These are phyloP conservation scores for Xerocomus amazonicus DNA, from an alignment of 1,284 basidiomycete species.

Conservation along the genomic window DNA sequence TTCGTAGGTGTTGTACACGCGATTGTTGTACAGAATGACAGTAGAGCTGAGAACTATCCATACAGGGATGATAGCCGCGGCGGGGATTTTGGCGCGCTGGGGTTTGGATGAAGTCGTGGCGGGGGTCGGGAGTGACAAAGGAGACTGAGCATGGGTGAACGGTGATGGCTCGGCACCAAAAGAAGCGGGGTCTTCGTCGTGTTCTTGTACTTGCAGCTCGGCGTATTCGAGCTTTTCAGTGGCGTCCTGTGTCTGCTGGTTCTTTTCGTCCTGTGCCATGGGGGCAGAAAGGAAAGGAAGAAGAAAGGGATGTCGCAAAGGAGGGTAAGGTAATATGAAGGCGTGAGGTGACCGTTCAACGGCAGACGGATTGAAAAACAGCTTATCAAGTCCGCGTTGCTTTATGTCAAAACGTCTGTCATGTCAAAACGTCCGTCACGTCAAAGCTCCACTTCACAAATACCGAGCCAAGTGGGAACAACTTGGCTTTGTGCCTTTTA, in stretches of 20 bases:
- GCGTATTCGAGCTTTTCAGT: constrained; percentile 21
- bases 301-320: background rate
- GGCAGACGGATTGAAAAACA: background rate
- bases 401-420: background rate
- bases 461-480: background rate
- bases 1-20: constrained; percentile 77
- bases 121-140: constrained; percentile 22
- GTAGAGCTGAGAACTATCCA: constrained; percentile 89
- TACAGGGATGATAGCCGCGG: constrained; percentile 72
- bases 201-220: constrained; percentile 20
- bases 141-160: constrained; percentile 2
- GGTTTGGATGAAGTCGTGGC: constrained; percentile 24
- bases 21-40: constrained; percentile 98
- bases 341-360: background rate
- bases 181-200: constrained; percentile 9
- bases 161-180: constrained; percentile 2
- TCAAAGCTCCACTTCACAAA: background rate
- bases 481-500: background rate
- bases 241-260: background rate
- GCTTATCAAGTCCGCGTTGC: background rate
- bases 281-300: background rate
- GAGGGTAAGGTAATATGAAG: background rate
- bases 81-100: constrained; percentile 40
- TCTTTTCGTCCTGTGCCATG: constrained; percentile 28
- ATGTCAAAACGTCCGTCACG: background rate